A percentile compares a stretch with the other conserved stretches of the same genome.
Conservation (phyloP, 2,329 filamentous ascomycete genomes). For the Exophiala alcalophila region DNA sequence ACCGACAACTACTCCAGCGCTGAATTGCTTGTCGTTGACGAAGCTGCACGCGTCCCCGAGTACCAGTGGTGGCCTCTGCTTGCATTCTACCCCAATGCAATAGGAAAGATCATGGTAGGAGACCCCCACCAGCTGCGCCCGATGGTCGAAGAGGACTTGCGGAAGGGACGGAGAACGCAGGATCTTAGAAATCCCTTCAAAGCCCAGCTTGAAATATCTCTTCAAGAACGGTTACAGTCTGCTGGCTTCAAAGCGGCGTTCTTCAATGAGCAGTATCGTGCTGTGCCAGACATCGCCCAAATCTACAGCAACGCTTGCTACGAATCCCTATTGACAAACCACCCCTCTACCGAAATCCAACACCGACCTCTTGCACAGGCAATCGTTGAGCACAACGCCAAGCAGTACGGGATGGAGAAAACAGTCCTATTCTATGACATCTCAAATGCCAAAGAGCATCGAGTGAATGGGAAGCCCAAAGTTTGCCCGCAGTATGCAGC, state of each 20-base stretch:
- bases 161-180: neutral
- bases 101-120: slow-evolving; percentile 13
- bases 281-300: slow-evolving; percentile 9
- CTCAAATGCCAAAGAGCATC: neutral
- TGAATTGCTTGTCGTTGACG: slow-evolving; percentile 14
- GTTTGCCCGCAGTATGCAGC: slow-evolving; percentile 8
- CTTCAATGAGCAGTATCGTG: slow-evolving; percentile 14
- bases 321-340: neutral
- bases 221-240: slow-evolving; percentile 3
- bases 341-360: neutral
- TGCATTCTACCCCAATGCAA: slow-evolving; percentile 3
- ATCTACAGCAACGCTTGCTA: slow-evolving; percentile 14
- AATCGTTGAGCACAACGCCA: slow-evolving; percentile 2
- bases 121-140: slow-evolving; percentile 6
- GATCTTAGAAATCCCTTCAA: neutral
- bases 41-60: slow-evolving; percentile 13
- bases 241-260: slow-evolving; percentile 9
- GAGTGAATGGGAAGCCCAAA: neutral
- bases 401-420: slow-evolving; percentile 1
- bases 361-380: neutral
- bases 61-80: slow-evolving; percentile 13
- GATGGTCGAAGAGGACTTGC: no score
- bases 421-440: slow-evolving; percentile 8
- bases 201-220: slow-evolving; percentile 4
- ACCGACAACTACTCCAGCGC: slow-evolving; percentile 3